Percentiles rank a stretch among this genome's conserved stretches.
Evolutionary conservation across 305 asterid species (phyloP).

Genomic region (Nicotiana rustica): DNA sequence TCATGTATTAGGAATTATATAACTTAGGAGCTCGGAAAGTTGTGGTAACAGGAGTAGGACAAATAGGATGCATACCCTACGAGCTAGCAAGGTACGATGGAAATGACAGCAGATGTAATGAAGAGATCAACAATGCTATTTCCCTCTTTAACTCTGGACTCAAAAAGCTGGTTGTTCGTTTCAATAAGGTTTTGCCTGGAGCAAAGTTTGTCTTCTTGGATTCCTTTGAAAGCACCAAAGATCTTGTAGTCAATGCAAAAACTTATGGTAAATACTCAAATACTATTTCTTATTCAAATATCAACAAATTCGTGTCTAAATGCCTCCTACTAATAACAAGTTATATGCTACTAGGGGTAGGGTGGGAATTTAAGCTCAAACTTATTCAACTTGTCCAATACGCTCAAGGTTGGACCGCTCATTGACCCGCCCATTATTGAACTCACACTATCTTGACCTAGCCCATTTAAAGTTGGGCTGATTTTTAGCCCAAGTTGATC

Average conservation of each 20-base stretch:
- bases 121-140: constrained; percentile 80
- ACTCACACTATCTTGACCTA: no score
- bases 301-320: no score
- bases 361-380: no score
- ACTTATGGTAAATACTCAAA: constrained; percentile 55
- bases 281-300: no score
- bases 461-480: no score
- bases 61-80: constrained; percentile 89
- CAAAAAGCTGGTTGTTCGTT: constrained; percentile 59
- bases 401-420: no score
- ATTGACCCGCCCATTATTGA: no score
- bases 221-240: constrained; percentile 66
- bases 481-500: no score
- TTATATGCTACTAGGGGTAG: no score
- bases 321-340: no score
- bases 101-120: constrained; percentile 77
- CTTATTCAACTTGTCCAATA: no score
- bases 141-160: constrained; percentile 69
- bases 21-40: constrained; percentile 85
- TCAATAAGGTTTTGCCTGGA: constrained; percentile 65
- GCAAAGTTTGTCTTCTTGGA: constrained; percentile 80
- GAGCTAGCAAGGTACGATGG: constrained; percentile 76
- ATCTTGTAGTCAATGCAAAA: constrained; percentile 68
- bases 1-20: constrained; percentile 54
- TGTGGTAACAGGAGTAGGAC: constrained; percentile 72